phyloP scores from a whole-genome alignment of 257 asterid species.

The Solanum ossicruentum region DNA sequence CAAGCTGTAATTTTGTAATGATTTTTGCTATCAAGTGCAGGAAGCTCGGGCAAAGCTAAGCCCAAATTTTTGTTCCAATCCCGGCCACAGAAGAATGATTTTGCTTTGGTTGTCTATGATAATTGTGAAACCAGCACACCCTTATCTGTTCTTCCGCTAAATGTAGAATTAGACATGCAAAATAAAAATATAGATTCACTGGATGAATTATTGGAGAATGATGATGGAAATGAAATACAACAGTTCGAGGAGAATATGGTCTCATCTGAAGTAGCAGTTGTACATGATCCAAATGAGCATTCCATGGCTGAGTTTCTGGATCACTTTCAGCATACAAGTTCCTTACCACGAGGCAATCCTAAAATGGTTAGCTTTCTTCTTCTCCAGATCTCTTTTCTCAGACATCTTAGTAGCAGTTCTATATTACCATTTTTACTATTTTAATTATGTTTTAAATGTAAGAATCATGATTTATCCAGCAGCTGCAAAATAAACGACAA shows the following conservation, averaged over 20 bases:
- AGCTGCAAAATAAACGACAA: slow-evolving; percentile 16
- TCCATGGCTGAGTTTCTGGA: slow-evolving; percentile 65
- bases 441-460: neutral
- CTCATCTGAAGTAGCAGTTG: slow-evolving; percentile 23
- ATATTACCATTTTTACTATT: neutral
- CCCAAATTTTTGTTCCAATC: slow-evolving; percentile 28
- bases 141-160: slow-evolving; percentile 8
- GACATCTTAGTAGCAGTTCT: neutral
- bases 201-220: slow-evolving; percentile 16
- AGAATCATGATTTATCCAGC: slow-evolving; percentile 7
- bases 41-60: slow-evolving; percentile 37
- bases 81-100: slow-evolving; percentile 23
- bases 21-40: slow-evolving; percentile 15
- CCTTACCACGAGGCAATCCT: slow-evolving; percentile 21
- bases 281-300: slow-evolving; percentile 20
- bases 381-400: slow-evolving; percentile 1
- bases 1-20: neutral
- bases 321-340: slow-evolving; percentile 35
- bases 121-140: slow-evolving; percentile 14
- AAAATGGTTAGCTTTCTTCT: slow-evolving; percentile 31
- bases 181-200: slow-evolving; percentile 4
- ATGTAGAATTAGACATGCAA: slow-evolving; percentile 18
- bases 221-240: slow-evolving; percentile 18
- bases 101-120: slow-evolving; percentile 17
- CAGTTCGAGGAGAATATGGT: slow-evolving; percentile 11